A percentile compares a stretch with the other conserved stretches of the same genome.
These are phyloP conservation scores for Stachybotrys echinatus DNA, from an alignment of 2,329 filamentous ascomycete genomes.

Conservation along the genomic window DNA sequence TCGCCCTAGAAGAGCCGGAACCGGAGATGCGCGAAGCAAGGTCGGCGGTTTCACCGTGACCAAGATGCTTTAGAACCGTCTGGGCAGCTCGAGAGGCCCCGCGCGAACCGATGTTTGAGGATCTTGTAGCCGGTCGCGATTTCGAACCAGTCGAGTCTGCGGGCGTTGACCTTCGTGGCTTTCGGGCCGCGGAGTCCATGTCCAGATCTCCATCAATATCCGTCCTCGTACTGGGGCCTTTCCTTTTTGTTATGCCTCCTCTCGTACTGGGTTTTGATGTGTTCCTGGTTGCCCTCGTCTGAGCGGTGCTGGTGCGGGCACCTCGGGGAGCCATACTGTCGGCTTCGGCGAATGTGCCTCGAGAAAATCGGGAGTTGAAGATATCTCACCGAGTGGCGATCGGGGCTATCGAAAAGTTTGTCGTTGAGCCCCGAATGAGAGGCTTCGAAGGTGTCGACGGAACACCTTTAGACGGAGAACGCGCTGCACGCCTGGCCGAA, in stretches of 20 bases:
- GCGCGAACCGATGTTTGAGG: conserved; percentile 14
- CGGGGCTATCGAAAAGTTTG: conserved; percentile 9
- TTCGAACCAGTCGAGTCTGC: conserved; percentile 21
- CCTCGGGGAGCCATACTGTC: conserved; percentile 28
- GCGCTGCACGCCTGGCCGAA: no score
- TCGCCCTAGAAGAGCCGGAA: conserved; percentile 16
- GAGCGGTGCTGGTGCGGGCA: conserved; percentile 13
- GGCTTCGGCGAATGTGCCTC: neutral
- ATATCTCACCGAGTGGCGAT: no score
- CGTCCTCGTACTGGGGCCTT: conserved; percentile 28
- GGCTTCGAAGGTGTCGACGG: no score
- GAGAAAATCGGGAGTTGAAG: neutral
- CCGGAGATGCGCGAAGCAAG: conserved; percentile 29
- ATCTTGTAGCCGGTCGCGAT: conserved; percentile 21
- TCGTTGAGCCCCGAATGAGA: no score
- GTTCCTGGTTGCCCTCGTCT: conserved; percentile 24
- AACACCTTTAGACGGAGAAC: no score
- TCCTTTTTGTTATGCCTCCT: conserved; percentile 48
- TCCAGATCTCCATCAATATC: conserved; percentile 57
- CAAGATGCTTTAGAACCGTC: conserved; percentile 37
- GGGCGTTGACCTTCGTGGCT: conserved; percentile 23
- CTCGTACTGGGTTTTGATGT: conserved; percentile 27
- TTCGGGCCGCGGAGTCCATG: conserved; percentile 41
- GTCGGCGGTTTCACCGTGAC: conserved; percentile 23
- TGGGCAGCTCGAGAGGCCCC: conserved; percentile 33